Evolutionary conservation across 129 eudicot genomes (phyloP).

Genomic region (Pittosporum tobira): DNA sequence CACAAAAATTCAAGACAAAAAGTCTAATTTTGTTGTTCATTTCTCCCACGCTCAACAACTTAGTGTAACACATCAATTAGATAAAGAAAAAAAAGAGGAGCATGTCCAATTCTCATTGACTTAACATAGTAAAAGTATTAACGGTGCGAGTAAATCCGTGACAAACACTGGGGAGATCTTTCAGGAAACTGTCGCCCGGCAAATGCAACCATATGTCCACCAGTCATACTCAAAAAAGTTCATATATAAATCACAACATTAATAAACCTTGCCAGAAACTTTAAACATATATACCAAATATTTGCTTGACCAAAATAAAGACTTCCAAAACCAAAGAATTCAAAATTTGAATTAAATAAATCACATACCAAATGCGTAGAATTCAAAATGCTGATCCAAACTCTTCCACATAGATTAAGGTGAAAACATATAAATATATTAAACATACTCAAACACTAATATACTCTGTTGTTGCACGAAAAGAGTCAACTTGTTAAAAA

Average conservation of each 20-base stretch:
- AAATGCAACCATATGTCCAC: constrained; percentile 93
- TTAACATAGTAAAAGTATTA: constrained; percentile 71
- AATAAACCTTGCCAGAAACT: background rate
- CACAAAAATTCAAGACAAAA: too few relatives aligned
- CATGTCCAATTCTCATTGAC: background rate
- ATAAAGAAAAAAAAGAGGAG: background rate
- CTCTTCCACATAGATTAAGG: background rate
- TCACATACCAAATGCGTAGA: background rate
- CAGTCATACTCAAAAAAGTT: constrained; percentile 27
- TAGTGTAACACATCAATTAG: background rate
- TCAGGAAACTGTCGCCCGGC: constrained; percentile 81
- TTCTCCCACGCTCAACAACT: too few relatives aligned
- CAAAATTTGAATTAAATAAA: too few relatives aligned
- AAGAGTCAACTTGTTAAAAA: too few relatives aligned
- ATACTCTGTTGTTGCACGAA: too few relatives aligned
- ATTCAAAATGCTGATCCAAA: background rate
- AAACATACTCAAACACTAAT: too few relatives aligned
- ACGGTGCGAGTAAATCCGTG: constrained; percentile 48
- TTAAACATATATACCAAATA: too few relatives aligned
- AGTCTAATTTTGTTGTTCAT: too few relatives aligned
- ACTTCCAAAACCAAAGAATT: too few relatives aligned
- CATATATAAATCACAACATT: background rate
- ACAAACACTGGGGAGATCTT: constrained; percentile 68
- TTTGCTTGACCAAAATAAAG: too few relatives aligned
- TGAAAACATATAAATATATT: background rate